Percentiles rank a stretch among this genome's conserved stretches.
Evolutionary conservation across 73 alveolate species (phyloP).

Genomic region (Paramecium sonneborni): DNA sequence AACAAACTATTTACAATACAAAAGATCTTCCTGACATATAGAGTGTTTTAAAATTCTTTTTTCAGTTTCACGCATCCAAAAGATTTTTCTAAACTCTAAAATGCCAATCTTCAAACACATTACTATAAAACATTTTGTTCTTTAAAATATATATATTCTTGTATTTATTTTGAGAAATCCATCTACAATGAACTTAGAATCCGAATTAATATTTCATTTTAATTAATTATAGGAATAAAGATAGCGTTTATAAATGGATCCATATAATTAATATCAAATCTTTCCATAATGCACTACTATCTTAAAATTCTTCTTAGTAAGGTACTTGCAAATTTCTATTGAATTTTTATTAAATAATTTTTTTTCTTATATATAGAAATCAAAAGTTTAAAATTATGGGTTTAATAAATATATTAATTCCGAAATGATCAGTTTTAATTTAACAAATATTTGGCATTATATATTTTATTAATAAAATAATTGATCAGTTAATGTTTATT

Average conservation of each 20-base stretch:
- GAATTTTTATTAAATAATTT: background rate
- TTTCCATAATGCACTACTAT: conserved; percentile 23
- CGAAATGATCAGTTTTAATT: background rate
- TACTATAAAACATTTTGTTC: background rate
- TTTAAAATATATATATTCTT: background rate
- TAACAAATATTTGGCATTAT: background rate
- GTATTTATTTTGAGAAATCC: conserved; percentile 23
- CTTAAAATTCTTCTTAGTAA: background rate
- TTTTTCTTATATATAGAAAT: background rate
- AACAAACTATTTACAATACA: background rate
- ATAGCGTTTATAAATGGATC: conserved; percentile 40
- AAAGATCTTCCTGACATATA: conserved; percentile 27
- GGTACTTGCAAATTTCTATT: background rate
- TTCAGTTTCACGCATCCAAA: conserved; percentile 37
- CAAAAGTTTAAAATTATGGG: background rate
- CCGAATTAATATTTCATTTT: conserved; percentile 7
- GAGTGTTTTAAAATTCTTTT: background rate
- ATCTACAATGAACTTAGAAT: background rate
- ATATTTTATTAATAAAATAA: conserved; percentile 8
- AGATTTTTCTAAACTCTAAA: conserved; percentile 16
- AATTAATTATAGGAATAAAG: background rate
- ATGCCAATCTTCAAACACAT: background rate
- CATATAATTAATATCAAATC: background rate
- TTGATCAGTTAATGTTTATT: conserved; percentile 19
- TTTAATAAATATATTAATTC: background rate